phyloP scores from a whole-genome alignment of 164 flowering plant genomes.

The Aristolochia fimbriata region DNA sequence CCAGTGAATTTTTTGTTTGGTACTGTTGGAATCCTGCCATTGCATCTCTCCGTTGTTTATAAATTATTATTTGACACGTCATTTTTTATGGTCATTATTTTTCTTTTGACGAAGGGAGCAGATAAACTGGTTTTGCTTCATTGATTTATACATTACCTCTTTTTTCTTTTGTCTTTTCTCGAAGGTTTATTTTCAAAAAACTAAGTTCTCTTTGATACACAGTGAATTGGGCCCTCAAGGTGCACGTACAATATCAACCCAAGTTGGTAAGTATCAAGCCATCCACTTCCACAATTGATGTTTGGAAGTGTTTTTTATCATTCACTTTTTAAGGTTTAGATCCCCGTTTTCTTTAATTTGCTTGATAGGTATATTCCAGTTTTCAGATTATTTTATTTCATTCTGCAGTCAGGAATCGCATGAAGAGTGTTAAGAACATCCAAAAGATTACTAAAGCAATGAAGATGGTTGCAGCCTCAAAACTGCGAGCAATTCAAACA shows the following conservation, averaged over 20 bases:
- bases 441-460: constrained; percentile 98
- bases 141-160: no score
- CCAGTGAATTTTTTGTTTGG: no score
- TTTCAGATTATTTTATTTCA: not conserved
- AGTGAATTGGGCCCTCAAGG: constrained; percentile 63
- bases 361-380: no score
- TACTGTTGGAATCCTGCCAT: no score
- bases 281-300: not conserved
- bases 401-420: constrained; percentile 75
- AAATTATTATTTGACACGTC: no score
- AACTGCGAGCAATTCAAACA: constrained; percentile 72
- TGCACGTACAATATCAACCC: constrained; percentile 75
- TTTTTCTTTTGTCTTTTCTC: no score
- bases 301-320: not conserved
- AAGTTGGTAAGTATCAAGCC: constrained; percentile 48
- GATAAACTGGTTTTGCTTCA: no score
- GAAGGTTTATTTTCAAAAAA: not conserved
- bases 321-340: not conserved
- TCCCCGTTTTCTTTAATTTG: not conserved
- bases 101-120: no score
- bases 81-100: no score
- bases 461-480: constrained; percentile 99
- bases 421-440: constrained; percentile 95
- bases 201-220: constrained; percentile 11
- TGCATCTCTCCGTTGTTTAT: no score